phyloP scores from a whole-genome alignment of 2,329 filamentous ascomycete species.

The Zelopaecilomyces penicillatus region DNA sequence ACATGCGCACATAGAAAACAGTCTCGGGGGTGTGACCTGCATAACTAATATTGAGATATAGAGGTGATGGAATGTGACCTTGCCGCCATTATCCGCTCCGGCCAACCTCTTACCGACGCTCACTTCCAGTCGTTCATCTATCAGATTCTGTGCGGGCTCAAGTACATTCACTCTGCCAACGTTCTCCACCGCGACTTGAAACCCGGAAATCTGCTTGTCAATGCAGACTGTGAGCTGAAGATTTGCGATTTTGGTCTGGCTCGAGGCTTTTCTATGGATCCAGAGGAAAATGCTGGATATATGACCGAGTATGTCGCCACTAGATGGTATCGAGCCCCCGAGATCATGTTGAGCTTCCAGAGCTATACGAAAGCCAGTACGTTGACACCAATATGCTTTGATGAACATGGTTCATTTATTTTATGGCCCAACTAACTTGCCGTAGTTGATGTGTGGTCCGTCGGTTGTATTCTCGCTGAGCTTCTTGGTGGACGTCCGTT shows the following conservation, averaged over 20 bases:
- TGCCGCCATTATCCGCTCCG: slow-evolving; percentile 94
- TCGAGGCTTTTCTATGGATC: slow-evolving; percentile 92
- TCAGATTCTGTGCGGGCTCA: slow-evolving; percentile 96
- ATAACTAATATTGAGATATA: slow-evolving; percentile 29
- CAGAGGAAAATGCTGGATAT: slow-evolving; percentile 96
- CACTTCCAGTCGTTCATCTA: slow-evolving; percentile 99
- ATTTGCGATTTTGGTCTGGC: slow-evolving; percentile 98
- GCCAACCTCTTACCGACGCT: slow-evolving; percentile 92
- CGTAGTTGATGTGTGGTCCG: slow-evolving; percentile 95
- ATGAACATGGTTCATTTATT: too few species aligned
- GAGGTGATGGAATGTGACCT: slow-evolving; percentile 99
- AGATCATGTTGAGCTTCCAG: slow-evolving; percentile 99
- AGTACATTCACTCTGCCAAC: slow-evolving; percentile 98
- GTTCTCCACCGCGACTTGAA: slow-evolving; percentile 96
- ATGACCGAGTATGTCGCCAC: slow-evolving; percentile 99
- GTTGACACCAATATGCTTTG: slow-evolving; percentile 32
- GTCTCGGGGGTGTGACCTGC: not conserved
- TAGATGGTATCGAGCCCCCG: slow-evolving; percentile 87
- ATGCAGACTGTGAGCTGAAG: slow-evolving; percentile 98
- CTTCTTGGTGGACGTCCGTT: slow-evolving; percentile 92
- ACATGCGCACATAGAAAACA: too few species aligned
- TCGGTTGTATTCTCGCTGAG: slow-evolving; percentile 95
- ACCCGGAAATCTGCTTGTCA: slow-evolving; percentile 93
- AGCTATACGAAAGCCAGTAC: slow-evolving; percentile 99
- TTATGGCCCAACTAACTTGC: slow-evolving; percentile 8